Evolutionary conservation across 2,329 filamentous ascomycete genomes (phyloP), one percentile per base, ranked within the genome.

Genomic region (Colletotrichum spinosum): DNA sequence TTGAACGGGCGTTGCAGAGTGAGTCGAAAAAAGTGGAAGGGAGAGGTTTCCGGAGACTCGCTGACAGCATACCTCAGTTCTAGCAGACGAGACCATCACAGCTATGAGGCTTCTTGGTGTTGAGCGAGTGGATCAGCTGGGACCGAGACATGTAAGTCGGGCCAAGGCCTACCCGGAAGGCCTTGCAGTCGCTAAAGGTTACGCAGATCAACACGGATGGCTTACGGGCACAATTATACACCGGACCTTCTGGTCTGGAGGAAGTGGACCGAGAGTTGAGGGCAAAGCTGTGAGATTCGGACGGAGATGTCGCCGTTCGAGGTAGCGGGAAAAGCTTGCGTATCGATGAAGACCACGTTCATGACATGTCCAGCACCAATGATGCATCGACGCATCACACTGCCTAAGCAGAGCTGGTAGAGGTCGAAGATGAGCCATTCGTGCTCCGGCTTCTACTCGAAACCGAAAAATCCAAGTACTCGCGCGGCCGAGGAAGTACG

Each of bases 1-100:
- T 85, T 15, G 83, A 85, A 69, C 81, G 85, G 73, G 75, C 85
- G 63, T 81, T 85, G 58, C 81, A 84, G 65, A 85, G 86, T 87
- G 77, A 77, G 84, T 80, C 11, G 15, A 35, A 33, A 25, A 25
- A 4, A 25, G 25, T 17, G 1, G 2, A 3, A 3, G 6, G 17
- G 1, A 7, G 13, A 8, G 9, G 8, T 4, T 2, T 9, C 45
- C 13, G 11, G 2, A 7, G 39, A 9, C 33, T 35, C 42, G 17
- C 50, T 68, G 38, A 68, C 25, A 8, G n/a, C 2, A n/a, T 3
- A 0, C 15, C 3, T 25, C 45, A 73, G 72, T 73, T 45, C 53
- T 73, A 7, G 68, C 71, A 1, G 71, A 73, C 17, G 72, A 73
- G 55, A 73, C 70, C 2, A 49, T 60, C 41, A 72, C 72, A 7